Percentiles rank a stretch among this genome's conserved stretches.
Conservation (phyloP, 306 rosid species). For the Psophocarpus tetragonolobus region DNA sequence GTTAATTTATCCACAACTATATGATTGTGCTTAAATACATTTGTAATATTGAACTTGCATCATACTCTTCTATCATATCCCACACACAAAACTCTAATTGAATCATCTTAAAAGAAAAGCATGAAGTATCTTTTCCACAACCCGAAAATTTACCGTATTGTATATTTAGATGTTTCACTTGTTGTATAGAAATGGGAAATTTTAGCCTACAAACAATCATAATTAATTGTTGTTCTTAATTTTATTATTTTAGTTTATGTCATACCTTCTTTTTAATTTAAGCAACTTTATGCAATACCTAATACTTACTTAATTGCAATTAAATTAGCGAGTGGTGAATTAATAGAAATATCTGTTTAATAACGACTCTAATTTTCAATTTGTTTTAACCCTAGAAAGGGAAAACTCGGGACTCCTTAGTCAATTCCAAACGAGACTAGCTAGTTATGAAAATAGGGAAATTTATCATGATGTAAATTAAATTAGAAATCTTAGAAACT, state of each 20-base stretch:
- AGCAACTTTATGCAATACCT: background rate
- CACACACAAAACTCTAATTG: too few relatives aligned
- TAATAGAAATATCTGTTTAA: background rate
- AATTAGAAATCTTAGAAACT: background rate
- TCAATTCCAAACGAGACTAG: background rate
- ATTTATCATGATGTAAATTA: background rate
- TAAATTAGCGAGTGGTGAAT: background rate
- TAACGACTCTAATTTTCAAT: background rate
- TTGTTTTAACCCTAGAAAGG: background rate
- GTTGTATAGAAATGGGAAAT: background rate
- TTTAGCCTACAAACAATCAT: background rate
- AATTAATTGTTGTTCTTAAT: background rate
- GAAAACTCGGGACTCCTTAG: background rate
- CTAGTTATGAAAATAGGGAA: background rate
- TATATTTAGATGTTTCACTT: background rate
- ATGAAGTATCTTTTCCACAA: too few relatives aligned
- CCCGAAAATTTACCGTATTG: too few relatives aligned
- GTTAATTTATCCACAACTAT: too few relatives aligned
- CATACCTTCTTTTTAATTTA: too few relatives aligned
- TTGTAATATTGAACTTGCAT: too few relatives aligned
- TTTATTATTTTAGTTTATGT: background rate
- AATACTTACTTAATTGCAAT: background rate
- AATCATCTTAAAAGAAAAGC: too few relatives aligned
- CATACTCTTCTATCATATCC: too few relatives aligned
- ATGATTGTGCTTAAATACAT: too few relatives aligned